These are phyloP conservation scores for Melanopsichium pennsylvanicum DNA, from an alignment of 1,284 basidiomycete species.

Conservation along the genomic window DNA sequence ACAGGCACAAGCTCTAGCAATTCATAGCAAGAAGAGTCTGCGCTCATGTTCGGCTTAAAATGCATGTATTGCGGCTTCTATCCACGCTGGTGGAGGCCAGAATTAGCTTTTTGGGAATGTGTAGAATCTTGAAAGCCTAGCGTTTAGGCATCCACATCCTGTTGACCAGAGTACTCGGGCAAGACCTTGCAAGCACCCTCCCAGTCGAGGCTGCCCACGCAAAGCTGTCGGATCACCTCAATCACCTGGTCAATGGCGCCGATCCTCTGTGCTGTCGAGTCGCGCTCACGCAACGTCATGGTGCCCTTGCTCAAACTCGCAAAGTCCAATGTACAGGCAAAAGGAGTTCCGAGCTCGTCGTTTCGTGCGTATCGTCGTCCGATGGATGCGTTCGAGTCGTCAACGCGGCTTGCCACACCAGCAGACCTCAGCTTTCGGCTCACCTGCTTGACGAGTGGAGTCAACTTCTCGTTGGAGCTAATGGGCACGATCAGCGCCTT, in stretches of 20 bases:
- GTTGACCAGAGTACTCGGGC: constrained; percentile 86
- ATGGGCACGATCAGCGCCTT: constrained; percentile 97
- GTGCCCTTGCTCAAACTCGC: constrained; percentile 75
- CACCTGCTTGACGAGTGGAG: constrained; percentile 84
- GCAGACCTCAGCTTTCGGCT: constrained; percentile 84
- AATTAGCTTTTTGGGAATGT: too few relatives aligned
- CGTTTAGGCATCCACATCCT: constrained; percentile 67
- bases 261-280: constrained; percentile 91
- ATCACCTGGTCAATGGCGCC: constrained; percentile 92
- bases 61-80: too few relatives aligned
- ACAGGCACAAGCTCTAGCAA: too few relatives aligned
- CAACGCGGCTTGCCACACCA: constrained; percentile 89
- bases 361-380: constrained; percentile 97
- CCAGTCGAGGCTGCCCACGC: constrained; percentile 72
- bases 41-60: too few relatives aligned
- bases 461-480: constrained; percentile 84
- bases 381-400: constrained; percentile 93
- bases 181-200: constrained; percentile 76
- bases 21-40: too few relatives aligned
- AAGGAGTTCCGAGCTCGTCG: constrained; percentile 97
- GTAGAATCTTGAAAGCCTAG: neutral
- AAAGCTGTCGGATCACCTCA: constrained; percentile 71
- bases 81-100: too few relatives aligned
- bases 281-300: constrained; percentile 74
- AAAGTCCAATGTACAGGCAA: constrained; percentile 95